Base-by-base conservation (phyloP, 2,329 filamentous ascomycete species). In the Colletotrichum zoysiae region DNA sequence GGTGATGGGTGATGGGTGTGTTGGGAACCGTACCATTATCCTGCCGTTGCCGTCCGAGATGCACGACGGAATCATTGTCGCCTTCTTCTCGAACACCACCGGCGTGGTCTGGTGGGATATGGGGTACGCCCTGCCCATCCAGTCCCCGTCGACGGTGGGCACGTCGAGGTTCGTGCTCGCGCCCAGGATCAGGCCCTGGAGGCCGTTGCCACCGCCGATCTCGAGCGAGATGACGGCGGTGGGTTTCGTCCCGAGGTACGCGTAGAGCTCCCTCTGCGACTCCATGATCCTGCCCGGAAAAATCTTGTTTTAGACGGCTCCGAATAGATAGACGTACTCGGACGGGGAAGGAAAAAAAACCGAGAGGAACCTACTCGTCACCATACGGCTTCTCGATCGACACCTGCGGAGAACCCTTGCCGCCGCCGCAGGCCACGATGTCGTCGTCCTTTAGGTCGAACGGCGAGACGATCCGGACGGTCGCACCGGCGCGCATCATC, bases 141-240 rank as follows among this genome's bases (percentile, higher is more conserved):
- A 87, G 76, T 88, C 87, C 11, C 84, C 86, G 67, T 89, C 87
- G 3, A 88, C 82, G 1, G 82, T 82, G 0, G 86, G 86, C 0
- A 88, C 72, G 65, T 87, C 79, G 78, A 90, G 86, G 71, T 86
- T 84, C 1, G 81, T 81, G 67, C 84, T 86, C 0, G 86, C 86
- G 9, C 88, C 88, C 8, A 90, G 78, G 6, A 89, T 83, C 79
- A 91, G 81, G 14, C 86, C 85, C 72, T 89, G 86, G 20, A 91
- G 81, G 0, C 90, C 90, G 74, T 92, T 92, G 2, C 86, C 86
- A 16, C 90, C 90, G 20, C 90, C 90, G 65, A 92, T 90, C 75
- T 92, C 90, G 14, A 67, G 65, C 7, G 65, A 63, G 11, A 67
- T 63, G 4, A 67, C 65, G 40, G 65, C 65, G 0, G 57, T 91